Conservation (phyloP, 176 grass and related monocot species). For the barley (Hordeum vulgare) region MorexV3_pseudomolecules_assembly NC_058520.1:603989938-603990437, state of each 20-base stretch:
- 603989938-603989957: background rate
- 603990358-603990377: background rate
- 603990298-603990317: background rate
- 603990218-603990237: background rate
- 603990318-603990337: background rate
- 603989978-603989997: background rate
- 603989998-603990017: background rate
- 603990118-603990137: background rate
- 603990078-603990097: background rate
- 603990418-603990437: background rate
- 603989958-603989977: too few species aligned
- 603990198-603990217: background rate
- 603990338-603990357: background rate
- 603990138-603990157: background rate
- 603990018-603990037: background rate
- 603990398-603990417: background rate
- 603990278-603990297: background rate
- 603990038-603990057: background rate
- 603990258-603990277: background rate
- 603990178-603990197: too few species aligned
- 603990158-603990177: background rate
- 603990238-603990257: background rate
- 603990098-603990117: background rate
- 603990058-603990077: background rate
- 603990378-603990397: background rate